Percentiles rank a stretch among this genome's conserved stretches.
phyloP scores from a whole-genome alignment of 495 filamentous ascomycete species.

The Podospora conica region DNA sequence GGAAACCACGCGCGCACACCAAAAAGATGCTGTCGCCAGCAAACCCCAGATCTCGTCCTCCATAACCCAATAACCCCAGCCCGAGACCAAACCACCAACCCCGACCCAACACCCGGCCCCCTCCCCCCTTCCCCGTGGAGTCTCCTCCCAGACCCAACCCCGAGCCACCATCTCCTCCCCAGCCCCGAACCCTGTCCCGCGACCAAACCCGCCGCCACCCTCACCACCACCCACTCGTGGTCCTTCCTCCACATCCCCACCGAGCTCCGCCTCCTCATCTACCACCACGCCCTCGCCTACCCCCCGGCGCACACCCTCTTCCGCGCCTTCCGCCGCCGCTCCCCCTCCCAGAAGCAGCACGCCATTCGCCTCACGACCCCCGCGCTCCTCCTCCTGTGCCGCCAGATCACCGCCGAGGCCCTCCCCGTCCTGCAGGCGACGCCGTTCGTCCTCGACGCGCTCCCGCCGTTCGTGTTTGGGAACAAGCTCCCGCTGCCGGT shows the following conservation, averaged over 20 bases:
- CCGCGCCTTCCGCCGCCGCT: constrained; percentile 22
- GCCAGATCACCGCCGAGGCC: constrained; percentile 29
- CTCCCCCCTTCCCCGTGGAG: too few species aligned
- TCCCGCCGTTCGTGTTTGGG: constrained; percentile 31
- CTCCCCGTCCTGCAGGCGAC: constrained; percentile 20
- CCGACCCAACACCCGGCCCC: background rate
- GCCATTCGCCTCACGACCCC: constrained; percentile 22
- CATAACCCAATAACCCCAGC: background rate
- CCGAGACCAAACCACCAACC: background rate
- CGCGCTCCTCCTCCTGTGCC: constrained; percentile 33
- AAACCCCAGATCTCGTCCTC: background rate
- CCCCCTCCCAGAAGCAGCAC: too few species aligned
- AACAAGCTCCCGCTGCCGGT: constrained; percentile 21
- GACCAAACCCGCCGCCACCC: too few species aligned
- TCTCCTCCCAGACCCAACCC: too few species aligned
- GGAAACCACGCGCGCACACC: background rate
- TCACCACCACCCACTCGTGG: background rate
- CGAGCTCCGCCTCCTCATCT: constrained; percentile 32
- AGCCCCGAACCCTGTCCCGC: too few species aligned
- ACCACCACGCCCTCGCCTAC: constrained; percentile 22
- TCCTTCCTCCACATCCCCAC: constrained; percentile 28
- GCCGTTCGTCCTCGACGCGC: constrained; percentile 28
- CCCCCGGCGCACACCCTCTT: constrained; percentile 26
- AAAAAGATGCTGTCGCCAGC: background rate
- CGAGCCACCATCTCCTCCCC: too few species aligned